A percentile compares a stretch with the other conserved stretches of the same genome.
Evolutionary conservation across 768 basidiomycete genomes (phyloP).

Genomic region (Boletellus ananiceps): DNA sequence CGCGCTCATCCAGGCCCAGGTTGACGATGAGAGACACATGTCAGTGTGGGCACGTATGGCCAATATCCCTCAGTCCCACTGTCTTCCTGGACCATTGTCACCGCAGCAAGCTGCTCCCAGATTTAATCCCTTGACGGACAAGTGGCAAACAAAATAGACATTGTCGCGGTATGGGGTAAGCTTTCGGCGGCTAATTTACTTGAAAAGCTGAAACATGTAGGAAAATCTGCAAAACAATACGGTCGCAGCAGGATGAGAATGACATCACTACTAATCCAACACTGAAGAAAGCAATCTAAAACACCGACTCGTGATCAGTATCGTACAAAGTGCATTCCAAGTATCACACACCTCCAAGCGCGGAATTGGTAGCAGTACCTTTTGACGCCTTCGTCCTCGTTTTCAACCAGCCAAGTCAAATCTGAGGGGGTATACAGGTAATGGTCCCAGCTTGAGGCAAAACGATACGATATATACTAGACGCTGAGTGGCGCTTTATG

Average conservation of each 20-base stretch:
- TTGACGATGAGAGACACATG: not conserved
- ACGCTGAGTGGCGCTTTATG: conserved; percentile 9
- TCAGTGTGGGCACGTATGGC: conserved; percentile 8
- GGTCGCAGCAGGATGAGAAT: not conserved
- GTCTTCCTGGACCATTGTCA: conserved; percentile 1
- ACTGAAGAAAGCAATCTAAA: not conserved
- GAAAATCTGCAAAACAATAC: not conserved
- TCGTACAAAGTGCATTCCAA: not conserved
- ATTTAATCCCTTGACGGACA: not conserved
- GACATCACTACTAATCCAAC: not conserved
- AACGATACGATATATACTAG: conserved; percentile 13
- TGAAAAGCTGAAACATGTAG: not conserved
- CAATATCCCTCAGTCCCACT: conserved; percentile 3
- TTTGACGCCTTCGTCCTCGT: not conserved
- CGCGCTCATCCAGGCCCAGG: not conserved
- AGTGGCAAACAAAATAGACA: not conserved
- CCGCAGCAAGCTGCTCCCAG: not conserved
- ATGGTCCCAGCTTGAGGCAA: conserved; percentile 1
- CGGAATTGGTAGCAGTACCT: not conserved
- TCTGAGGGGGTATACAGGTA: not conserved
- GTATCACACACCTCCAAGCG: not conserved
- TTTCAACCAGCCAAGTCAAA: not conserved
- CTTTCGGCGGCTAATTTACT: not conserved
- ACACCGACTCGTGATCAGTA: not conserved
- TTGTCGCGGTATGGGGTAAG: not conserved